Percentiles rank a stretch among this genome's conserved stretches.
Conservation (phyloP, 495 filamentous ascomycete genomes). For the Aspergillus nidulans region DNA sequence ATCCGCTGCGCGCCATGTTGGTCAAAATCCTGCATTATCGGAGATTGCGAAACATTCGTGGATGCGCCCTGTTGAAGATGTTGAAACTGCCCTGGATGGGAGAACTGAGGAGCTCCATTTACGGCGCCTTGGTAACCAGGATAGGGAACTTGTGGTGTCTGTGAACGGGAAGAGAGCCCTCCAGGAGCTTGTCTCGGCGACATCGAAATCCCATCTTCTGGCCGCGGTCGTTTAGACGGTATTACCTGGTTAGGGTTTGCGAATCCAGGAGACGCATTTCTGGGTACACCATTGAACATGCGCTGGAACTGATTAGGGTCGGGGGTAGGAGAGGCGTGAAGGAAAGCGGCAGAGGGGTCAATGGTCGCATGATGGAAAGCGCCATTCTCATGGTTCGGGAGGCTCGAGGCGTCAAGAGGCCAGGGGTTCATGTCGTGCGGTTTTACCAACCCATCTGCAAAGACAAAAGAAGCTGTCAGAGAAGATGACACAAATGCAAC, state of each 20-base stretch:
- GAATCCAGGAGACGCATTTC: slow-evolving; percentile 76
- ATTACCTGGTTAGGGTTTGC: slow-evolving; percentile 72
- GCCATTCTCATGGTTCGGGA: slow-evolving; percentile 72
- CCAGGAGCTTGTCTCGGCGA: slow-evolving; percentile 76
- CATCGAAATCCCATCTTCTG: slow-evolving; percentile 78
- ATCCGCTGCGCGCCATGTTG: slow-evolving; percentile 70
- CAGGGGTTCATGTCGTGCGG: slow-evolving; percentile 72
- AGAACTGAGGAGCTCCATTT: slow-evolving; percentile 51
- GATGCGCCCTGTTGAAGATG: slow-evolving; percentile 81
- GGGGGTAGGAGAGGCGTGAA: slow-evolving; percentile 48
- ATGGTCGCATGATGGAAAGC: slow-evolving; percentile 59
- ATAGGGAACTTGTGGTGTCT: slow-evolving; percentile 74
- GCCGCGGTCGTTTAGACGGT: slow-evolving; percentile 80
- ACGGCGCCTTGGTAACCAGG: slow-evolving; percentile 58
- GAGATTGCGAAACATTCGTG: slow-evolving; percentile 80
- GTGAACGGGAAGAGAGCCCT: slow-evolving; percentile 78
- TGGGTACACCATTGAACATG: slow-evolving; percentile 79
- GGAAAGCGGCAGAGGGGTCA: slow-evolving; percentile 52
- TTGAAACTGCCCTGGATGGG: slow-evolving; percentile 62
- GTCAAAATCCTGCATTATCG: slow-evolving; percentile 74
- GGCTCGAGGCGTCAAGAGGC: slow-evolving; percentile 70
- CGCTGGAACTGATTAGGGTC: slow-evolving; percentile 59
- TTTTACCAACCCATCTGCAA: slow-evolving; percentile 56
- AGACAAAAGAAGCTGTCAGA: slow-evolving; percentile 22
- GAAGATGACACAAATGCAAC: slow-evolving; percentile 14